phyloP scores from a whole-genome alignment of 768 basidiomycete genomes.

The Holtermannia corniformis region DNA sequence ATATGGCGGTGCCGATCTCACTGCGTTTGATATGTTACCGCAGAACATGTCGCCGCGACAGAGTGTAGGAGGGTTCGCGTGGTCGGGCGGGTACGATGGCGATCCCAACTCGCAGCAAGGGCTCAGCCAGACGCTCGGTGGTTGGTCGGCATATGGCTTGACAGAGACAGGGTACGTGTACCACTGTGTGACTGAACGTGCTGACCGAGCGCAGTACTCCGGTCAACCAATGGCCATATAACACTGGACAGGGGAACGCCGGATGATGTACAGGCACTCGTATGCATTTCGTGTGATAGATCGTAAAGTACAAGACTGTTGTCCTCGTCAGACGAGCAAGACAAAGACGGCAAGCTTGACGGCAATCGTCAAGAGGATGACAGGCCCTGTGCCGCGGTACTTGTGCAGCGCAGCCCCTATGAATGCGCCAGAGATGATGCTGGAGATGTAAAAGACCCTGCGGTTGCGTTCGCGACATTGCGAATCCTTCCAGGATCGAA shows the following conservation, averaged over 20 bases:
- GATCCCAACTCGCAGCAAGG: background rate
- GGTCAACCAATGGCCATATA: no score
- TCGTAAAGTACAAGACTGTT: no score
- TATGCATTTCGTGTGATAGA: no score
- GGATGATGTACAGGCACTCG: no score
- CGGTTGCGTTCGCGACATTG: constrained; percentile 18
- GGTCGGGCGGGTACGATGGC: background rate
- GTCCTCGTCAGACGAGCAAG: no score
- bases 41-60: background rate
- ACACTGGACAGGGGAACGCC: no score
- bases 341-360: constrained; percentile 19
- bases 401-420: constrained; percentile 26
- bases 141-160: background rate
- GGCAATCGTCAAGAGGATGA: constrained; percentile 20
- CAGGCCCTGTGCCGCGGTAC: constrained; percentile 23
- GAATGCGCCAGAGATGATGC: constrained; percentile 27
- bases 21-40: background rate
- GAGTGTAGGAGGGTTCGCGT: background rate
- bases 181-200: no score
- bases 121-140: background rate
- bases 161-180: no score
- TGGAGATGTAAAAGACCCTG: constrained; percentile 20
- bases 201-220: no score
- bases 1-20: background rate
- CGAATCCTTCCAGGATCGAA: constrained; percentile 4